Evolutionary conservation across 2,329 filamentous ascomycete genomes (phyloP), one percentile per base, ranked within the genome.

Genomic region (Penicillium sp.): DNA sequence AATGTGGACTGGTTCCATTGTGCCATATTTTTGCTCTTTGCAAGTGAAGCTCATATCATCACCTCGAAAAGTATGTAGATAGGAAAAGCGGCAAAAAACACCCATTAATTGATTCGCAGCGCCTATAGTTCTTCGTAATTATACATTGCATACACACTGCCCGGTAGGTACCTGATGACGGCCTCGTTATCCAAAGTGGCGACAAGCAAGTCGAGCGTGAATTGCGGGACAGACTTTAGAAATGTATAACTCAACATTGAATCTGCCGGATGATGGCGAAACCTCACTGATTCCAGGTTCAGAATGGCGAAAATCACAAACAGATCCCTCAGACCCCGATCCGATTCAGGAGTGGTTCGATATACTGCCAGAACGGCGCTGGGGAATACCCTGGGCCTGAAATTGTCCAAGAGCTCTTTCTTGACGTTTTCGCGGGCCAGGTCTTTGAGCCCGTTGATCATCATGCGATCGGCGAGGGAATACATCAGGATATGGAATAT

Each of bases 401-500:
- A 23, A 7, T 11, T 7, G 7, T 23, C 7, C 7, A 7, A 11
- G 7, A 23, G 21, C 21, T 23, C 21, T 29, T 32, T 5, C 8
- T 17, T 5, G 3, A 13, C 2, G 11, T 33, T 36, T 4, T 15
- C 13, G 11, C 33, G 32, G 8, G 33, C 17, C 6, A 30, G 21
- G 4, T 6, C 10, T 27, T 44, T 36, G 3, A 36, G 27, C 3
- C 17, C 27, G 2, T 36, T 2, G 3, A 30, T 43, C 2, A 40
- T n/a, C 28, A 36, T n/a, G 14, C 28, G 27, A 20, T 20, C 32
- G 14, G 32, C 32, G 7, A 33, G 32, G 1, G 36, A 19, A 15
- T 41, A 41, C 27, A 41, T 36, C 14, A 16, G 10, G 2, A 41
- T 36, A 4, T 28, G 27, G 4, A 25, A 13, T 5, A 7, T 27